phyloP scores from a whole-genome alignment of 1,284 basidiomycete species.

The Marasmius oreades region DNA sequence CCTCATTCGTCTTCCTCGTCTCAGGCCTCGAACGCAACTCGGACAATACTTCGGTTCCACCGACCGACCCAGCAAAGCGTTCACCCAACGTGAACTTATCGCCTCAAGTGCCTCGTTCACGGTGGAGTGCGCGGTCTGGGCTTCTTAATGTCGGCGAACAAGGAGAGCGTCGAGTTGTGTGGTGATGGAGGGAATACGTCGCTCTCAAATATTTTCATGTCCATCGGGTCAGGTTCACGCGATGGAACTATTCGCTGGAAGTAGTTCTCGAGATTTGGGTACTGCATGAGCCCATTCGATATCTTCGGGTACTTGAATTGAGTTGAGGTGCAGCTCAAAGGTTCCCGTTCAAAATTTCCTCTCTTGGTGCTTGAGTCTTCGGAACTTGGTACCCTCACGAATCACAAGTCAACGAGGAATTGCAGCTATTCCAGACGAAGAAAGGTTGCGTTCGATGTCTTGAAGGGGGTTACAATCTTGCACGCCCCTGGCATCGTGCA shows the following conservation, averaged over 20 bases:
- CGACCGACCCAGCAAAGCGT: background rate
- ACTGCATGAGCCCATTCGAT: conserved; percentile 10
- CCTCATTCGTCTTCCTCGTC: conserved; percentile 6
- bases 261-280: conserved; percentile 9
- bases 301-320: conserved; percentile 10
- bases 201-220: conserved; percentile 9
- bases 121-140: conserved; percentile 6
- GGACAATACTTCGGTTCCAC: conserved; percentile 3
- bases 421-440: conserved; percentile 5
- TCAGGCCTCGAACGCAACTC: conserved; percentile 2
- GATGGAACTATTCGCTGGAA: conserved; percentile 3
- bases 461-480: conserved; percentile 10
- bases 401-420: background rate
- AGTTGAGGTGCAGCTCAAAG: conserved; percentile 9
- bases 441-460: conserved; percentile 11
- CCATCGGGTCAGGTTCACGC: background rate
- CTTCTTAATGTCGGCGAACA: background rate
- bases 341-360: conserved; percentile 4
- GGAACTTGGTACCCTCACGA: conserved; percentile 10
- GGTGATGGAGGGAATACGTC: conserved; percentile 7
- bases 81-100: background rate
- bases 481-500: conserved; percentile 11
- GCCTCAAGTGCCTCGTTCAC: conserved; percentile 4
- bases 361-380: conserved; percentile 9
- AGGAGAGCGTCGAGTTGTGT: background rate